phyloP scores from a whole-genome alignment of 306 rosid species.

The Trifolium fragiferum region DNA sequence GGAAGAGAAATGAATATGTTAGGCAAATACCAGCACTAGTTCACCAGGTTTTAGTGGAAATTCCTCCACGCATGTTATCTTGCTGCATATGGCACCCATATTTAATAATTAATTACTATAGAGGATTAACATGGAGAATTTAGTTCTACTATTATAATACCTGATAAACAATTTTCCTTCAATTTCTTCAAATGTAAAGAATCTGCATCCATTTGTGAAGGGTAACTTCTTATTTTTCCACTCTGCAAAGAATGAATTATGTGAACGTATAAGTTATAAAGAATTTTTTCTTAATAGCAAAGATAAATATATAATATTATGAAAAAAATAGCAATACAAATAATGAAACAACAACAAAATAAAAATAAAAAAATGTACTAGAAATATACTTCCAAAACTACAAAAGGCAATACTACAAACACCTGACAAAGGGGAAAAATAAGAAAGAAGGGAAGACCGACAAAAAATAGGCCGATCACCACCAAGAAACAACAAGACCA shows the following conservation, averaged over 20 bases:
- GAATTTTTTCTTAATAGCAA: too few species aligned
- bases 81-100: slow-evolving; percentile 42
- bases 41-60: slow-evolving; percentile 65
- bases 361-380: too few species aligned
- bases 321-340: too few species aligned
- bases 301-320: too few species aligned
- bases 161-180: slow-evolving; percentile 44
- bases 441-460: too few species aligned
- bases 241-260: slow-evolving; percentile 38
- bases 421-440: too few species aligned
- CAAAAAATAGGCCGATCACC: too few species aligned
- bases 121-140: not conserved
- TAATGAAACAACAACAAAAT: too few species aligned
- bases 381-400: too few species aligned
- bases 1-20: too few species aligned
- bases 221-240: slow-evolving; percentile 53
- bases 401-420: too few species aligned
- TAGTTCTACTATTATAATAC: slow-evolving; percentile 27
- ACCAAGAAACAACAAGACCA: too few species aligned
- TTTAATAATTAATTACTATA: not conserved
- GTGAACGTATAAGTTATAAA: not conserved
- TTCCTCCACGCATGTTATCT: slow-evolving; percentile 60
- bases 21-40: slow-evolving; percentile 44
- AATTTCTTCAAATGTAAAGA: slow-evolving; percentile 49
- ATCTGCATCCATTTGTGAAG: slow-evolving; percentile 52